Base-by-base conservation (phyloP, 768 basidiomycete genomes). In the Postia placenta region DNA sequence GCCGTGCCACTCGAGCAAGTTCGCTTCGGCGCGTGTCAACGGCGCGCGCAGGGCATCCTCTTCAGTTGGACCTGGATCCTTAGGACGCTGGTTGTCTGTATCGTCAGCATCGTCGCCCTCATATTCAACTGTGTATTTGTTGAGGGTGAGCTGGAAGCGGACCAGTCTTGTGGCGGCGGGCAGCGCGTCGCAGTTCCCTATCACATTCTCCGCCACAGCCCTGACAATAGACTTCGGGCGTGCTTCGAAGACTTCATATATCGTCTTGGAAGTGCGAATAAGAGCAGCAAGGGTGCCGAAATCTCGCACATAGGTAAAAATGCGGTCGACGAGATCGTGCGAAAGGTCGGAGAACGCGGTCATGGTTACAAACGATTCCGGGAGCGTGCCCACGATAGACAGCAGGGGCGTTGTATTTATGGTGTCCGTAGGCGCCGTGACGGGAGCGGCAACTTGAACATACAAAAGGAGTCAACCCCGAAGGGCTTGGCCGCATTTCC, bases 1-100 rank as follows among this genome's bases (percentile, higher is more conserved):
- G 11, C 64, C 64, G 44, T 64, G 58, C 2, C 40, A n/a, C 11
- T 55, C 55, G 17, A 73, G 42, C 11, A 50, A 1, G 2, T 12
- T 5, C 5, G 28, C 38, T 11, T 45, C 30, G 15, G 45, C 49
- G 28, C 45, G 42, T 54, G 47, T 58, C 23, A 55, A 35, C 11
- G 30, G 52, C 52, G 38, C 64, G 9, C 51, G 55, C 22, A 55
- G 45, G 4, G 55, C 45, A 5, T 54, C 11, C 55, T 48, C 45
- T 57, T 54, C 39, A 39, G 7, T 17, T 6, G 38, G 38, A 39
- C 38, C 38, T 19, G 38, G 38, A n/a, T 39, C 38, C 6, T 7
- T 7, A 39, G 9, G 15, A 25, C 25, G 27, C 19, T 52, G 58
- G 6, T 48, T 38, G 22, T 48, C 45, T 3, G 56, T 42, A 15